phyloP scores from a whole-genome alignment of 2,329 filamentous ascomycete species.

The Venturia effusa region DNA sequence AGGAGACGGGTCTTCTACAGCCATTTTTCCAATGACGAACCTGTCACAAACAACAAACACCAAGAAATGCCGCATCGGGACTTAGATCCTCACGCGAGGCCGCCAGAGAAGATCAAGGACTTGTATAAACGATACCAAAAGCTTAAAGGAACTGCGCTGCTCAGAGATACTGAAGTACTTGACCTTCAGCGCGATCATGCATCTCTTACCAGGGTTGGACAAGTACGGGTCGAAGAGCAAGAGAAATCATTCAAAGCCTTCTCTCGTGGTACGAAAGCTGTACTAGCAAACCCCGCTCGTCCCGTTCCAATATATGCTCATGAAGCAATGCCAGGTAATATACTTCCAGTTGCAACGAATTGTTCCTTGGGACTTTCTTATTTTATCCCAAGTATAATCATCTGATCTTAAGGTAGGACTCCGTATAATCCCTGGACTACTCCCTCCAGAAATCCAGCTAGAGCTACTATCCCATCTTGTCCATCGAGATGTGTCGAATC shows the following conservation, averaged over 20 bases:
- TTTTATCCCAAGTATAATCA: neutral
- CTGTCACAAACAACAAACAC: neutral
- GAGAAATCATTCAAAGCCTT: conserved; percentile 11
- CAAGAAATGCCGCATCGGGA: conserved; percentile 15
- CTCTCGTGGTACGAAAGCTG: conserved; percentile 3
- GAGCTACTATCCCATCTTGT: conserved; percentile 62
- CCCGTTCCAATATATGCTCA: conserved; percentile 46
- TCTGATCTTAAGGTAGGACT: conserved; percentile 50
- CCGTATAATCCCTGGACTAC: conserved; percentile 61
- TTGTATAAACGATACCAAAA: conserved; percentile 68
- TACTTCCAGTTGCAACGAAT: conserved; percentile 1
- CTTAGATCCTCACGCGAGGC: conserved; percentile 68
- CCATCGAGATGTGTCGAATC: conserved; percentile 64
- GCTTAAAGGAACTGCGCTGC: conserved; percentile 39
- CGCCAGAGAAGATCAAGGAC: conserved; percentile 57
- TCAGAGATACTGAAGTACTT: conserved; percentile 36
- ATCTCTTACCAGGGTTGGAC: conserved; percentile 17
- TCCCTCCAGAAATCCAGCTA: conserved; percentile 59
- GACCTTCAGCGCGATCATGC: conserved; percentile 24
- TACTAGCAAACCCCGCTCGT: neutral
- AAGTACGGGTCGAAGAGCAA: conserved; percentile 19
- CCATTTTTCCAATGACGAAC: neutral
- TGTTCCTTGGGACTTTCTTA: neutral
- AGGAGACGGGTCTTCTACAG: neutral
- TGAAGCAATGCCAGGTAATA: conserved; percentile 55